Conservation (phyloP, 768 basidiomycete species). For the Chiua virens region DNA sequence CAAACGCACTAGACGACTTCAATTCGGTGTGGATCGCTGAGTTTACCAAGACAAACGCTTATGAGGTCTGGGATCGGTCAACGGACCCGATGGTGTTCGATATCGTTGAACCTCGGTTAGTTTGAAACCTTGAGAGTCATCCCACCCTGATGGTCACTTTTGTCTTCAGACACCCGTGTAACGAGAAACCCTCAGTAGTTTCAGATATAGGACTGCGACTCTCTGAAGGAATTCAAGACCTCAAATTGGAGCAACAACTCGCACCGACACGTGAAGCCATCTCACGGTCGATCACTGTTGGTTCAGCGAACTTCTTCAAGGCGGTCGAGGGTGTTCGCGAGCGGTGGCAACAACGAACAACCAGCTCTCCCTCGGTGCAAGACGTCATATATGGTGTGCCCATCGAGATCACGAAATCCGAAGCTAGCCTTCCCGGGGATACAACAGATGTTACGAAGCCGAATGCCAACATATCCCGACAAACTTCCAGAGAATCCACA, state of each 20-base stretch:
- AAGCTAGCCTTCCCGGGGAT: conserved; percentile 18
- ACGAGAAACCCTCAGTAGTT: conserved; percentile 84
- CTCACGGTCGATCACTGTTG: conserved; percentile 66
- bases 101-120: conserved; percentile 87
- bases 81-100: conserved; percentile 96
- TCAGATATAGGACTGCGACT: conserved; percentile 90
- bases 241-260: conserved; percentile 91
- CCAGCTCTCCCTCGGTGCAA: conserved; percentile 25
- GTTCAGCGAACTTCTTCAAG: conserved; percentile 82
- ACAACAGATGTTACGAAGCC: conserved; percentile 15
- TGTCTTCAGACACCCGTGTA: conserved; percentile 80
- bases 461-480: conserved; percentile 13
- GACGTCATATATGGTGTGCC: conserved; percentile 22
- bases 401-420: conserved; percentile 32
- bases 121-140: not conserved
- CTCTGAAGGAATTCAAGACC: conserved; percentile 90
- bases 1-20: conserved; percentile 73
- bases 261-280: conserved; percentile 91
- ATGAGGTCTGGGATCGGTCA: conserved; percentile 83
- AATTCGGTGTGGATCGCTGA: conserved; percentile 85
- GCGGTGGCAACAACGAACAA: conserved; percentile 55
- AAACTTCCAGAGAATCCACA: conserved; percentile 29
- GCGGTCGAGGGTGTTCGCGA: conserved; percentile 88
- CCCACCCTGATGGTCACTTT: not conserved
- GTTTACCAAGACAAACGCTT: conserved; percentile 86